These are phyloP conservation scores for Sedum album DNA, from an alignment of 164 flowering plant genomes.

Conservation along the genomic window DNA sequence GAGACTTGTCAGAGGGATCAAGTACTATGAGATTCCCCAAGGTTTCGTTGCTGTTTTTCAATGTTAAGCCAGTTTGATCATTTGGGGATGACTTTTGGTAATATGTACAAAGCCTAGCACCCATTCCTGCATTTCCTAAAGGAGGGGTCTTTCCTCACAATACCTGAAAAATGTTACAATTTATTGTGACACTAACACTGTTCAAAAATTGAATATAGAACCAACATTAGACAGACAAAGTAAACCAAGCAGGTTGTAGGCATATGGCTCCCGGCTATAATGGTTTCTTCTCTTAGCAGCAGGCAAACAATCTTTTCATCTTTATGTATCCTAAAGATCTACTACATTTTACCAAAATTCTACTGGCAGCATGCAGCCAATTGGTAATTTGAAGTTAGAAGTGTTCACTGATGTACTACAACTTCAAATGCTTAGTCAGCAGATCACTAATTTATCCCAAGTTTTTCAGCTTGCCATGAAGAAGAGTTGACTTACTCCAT, in stretches of 20 bases:
- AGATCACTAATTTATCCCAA: not conserved
- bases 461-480: not conserved
- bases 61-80: conserved; percentile 54
- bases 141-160: conserved; percentile 92
- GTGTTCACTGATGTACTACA: not conserved
- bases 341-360: not conserved
- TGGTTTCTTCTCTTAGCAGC: not conserved
- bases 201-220: not conserved
- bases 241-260: not conserved
- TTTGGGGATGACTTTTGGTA: conserved; percentile 68
- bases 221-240: not conserved
- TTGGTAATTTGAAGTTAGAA: not conserved
- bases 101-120: conserved; percentile 87
- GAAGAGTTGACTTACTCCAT: conserved; percentile 73
- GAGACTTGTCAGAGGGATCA: conserved; percentile 91
- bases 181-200: not conserved
- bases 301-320: not conserved
- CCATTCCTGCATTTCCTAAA: conserved; percentile 95
- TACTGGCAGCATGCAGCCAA: not conserved
- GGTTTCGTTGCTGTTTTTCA: conserved; percentile 41
- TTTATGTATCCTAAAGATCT: not conserved
- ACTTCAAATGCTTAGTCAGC: not conserved
- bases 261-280: not conserved
- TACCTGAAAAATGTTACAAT: conserved; percentile 43
- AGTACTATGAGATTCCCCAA: conserved; percentile 63